Evolutionary conservation across 495 filamentous ascomycete genomes (phyloP).

Genomic region (Clohesyomyces aquaticus): DNA sequence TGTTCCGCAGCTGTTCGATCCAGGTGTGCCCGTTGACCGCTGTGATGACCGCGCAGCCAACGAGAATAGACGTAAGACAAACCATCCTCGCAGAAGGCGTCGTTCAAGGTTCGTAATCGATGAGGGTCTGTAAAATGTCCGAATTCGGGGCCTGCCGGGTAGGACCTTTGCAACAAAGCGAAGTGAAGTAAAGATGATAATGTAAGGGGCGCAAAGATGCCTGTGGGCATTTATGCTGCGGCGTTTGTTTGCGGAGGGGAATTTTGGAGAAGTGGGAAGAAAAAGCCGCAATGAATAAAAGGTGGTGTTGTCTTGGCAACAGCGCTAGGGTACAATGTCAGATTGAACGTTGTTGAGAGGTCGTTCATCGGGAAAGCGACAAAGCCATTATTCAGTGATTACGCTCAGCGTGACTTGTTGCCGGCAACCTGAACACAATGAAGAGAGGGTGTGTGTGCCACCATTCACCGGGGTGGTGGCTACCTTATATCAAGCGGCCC

Average conservation of each 20-base stretch:
- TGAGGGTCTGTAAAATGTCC: neutral
- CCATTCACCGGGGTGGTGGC: constrained; percentile 10
- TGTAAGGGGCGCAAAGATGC: neutral
- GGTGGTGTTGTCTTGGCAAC: constrained; percentile 17
- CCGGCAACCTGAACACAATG: constrained; percentile 16
- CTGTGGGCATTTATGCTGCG: neutral
- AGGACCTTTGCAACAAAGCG: too few species aligned
- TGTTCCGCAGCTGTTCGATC: constrained; percentile 72
- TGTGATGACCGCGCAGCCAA: constrained; percentile 31
- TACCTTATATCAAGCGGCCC: constrained; percentile 30
- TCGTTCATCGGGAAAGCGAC: constrained; percentile 8
- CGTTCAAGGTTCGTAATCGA: neutral
- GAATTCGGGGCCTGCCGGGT: neutral
- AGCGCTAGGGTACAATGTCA: constrained; percentile 20
- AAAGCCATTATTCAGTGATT: constrained; percentile 28
- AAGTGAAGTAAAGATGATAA: neutral
- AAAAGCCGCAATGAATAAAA: constrained; percentile 9
- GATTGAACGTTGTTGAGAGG: constrained; percentile 11
- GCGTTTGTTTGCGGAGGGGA: neutral
- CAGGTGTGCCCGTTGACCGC: constrained; percentile 68
- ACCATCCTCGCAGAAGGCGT: constrained; percentile 4
- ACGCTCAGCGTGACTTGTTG: constrained; percentile 16
- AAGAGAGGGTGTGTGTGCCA: constrained; percentile 1
- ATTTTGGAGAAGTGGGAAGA: constrained; percentile 4
- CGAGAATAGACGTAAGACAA: constrained; percentile 42